Evolutionary conservation across 768 basidiomycete genomes (phyloP).

Genomic region (Kwoniella botswanensis): DNA sequence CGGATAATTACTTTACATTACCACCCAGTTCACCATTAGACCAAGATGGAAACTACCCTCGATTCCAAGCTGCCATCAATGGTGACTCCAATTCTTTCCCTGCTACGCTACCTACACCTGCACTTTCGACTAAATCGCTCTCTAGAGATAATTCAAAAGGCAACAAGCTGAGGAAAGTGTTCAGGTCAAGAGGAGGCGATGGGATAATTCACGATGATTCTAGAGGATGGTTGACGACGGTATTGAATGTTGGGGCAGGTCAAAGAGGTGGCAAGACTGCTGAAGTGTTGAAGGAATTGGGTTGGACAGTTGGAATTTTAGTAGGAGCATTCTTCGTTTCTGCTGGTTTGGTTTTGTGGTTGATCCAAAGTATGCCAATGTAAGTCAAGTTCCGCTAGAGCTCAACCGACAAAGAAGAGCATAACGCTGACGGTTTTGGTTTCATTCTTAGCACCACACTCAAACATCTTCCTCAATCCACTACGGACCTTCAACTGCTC

Average conservation of each 20-base stretch:
- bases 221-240: conserved; percentile 35
- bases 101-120: conserved; percentile 41
- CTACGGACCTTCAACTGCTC: conserved; percentile 54
- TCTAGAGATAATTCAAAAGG: conserved; percentile 14
- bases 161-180: conserved; percentile 16
- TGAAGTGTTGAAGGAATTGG: conserved; percentile 46
- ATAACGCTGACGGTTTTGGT: neutral
- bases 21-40: conserved; percentile 40
- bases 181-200: neutral
- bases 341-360: conserved; percentile 44
- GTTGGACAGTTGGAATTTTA: conserved; percentile 50
- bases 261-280: conserved; percentile 26
- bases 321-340: conserved; percentile 46
- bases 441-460: conserved; percentile 45
- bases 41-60: neutral
- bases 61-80: conserved; percentile 18
- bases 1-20: conserved; percentile 40
- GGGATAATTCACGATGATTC: neutral
- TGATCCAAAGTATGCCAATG: conserved; percentile 54
- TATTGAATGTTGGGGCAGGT: conserved; percentile 25
- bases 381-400: conserved; percentile 31
- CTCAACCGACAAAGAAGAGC: neutral
- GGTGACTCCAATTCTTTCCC: neutral
- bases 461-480: conserved; percentile 49
- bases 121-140: conserved; percentile 41